phyloP scores from a whole-genome alignment of 225 moss, liverwort and hornwort genomes.

The Pseudisothecium myosuroides region DNA sequence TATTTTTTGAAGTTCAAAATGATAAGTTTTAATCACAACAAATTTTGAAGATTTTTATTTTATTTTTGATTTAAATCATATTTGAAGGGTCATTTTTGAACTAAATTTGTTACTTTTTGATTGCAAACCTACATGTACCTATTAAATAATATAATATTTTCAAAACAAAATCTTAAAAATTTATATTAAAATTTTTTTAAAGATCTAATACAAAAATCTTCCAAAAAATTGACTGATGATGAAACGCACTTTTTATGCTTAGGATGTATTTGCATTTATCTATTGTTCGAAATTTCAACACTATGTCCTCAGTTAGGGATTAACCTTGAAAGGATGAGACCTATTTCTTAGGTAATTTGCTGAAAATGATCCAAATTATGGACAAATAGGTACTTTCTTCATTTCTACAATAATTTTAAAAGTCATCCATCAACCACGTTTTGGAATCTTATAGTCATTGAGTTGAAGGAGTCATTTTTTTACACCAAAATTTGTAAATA shows the following conservation, averaged over 20 bases:
- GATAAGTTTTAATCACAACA: neutral
- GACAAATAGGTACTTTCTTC: neutral
- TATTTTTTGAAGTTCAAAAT: too few species aligned
- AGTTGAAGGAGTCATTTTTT: neutral
- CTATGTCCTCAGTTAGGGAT: accelerated
- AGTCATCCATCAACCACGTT: neutral
- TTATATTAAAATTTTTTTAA: too few species aligned
- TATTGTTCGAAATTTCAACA: neutral
- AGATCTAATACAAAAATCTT: neutral
- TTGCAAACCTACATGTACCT: accelerated
- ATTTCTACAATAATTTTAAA: neutral
- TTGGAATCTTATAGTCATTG: neutral
- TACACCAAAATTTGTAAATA: neutral
- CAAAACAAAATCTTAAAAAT: neutral
- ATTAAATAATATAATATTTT: neutral
- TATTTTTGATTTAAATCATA: neutral
- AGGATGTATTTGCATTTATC: neutral
- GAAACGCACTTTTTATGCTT: neutral
- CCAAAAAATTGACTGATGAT: accelerated
- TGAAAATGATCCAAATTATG: neutral
- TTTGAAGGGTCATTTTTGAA: neutral
- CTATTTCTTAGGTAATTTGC: neutral
- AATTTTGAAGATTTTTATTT: neutral
- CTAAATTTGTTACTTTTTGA: neutral
- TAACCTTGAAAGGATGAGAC: accelerated